Evolutionary conservation across 2,329 filamentous ascomycete genomes (phyloP).

Genomic region (Alternaria atra): DNA sequence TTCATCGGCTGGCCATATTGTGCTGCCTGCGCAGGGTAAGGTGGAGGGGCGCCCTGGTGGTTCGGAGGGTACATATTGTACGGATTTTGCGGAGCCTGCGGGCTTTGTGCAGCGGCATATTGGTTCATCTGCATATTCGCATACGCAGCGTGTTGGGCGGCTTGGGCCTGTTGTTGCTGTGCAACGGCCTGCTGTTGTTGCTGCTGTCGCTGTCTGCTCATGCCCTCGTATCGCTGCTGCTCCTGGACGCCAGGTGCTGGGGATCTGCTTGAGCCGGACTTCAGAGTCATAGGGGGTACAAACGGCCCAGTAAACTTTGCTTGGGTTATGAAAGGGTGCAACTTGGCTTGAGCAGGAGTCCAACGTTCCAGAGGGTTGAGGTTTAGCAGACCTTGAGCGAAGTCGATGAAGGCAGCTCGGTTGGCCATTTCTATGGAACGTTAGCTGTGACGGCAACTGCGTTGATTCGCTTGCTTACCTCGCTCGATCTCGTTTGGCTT

Average conservation of each 20-base stretch:
- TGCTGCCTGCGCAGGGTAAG: conserved; percentile 77
- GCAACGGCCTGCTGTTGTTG: conserved; percentile 61
- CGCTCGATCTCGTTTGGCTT: conserved; percentile 95
- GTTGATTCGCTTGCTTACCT: conserved; percentile 67
- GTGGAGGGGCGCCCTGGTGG: conserved; percentile 76
- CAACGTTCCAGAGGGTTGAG: conserved; percentile 96
- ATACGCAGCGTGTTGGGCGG: conserved; percentile 73
- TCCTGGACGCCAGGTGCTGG: conserved; percentile 93
- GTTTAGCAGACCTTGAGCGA: conserved; percentile 89
- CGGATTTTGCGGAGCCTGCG: conserved; percentile 67
- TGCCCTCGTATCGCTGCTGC: conserved; percentile 91
- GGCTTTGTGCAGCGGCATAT: conserved; percentile 55
- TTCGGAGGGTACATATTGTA: conserved; percentile 80
- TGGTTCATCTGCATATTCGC: conserved; percentile 67
- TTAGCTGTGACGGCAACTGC: conserved; percentile 18
- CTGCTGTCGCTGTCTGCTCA: conserved; percentile 88
- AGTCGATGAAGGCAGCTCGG: conserved; percentile 95
- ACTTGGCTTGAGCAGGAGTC: conserved; percentile 96
- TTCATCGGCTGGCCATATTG: conserved; percentile 65
- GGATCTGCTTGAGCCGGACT: conserved; percentile 84
- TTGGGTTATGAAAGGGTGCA: conserved; percentile 98
- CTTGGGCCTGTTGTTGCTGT: conserved; percentile 63
- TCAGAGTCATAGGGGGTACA: conserved; percentile 95
- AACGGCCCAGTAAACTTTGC: conserved; percentile 97
- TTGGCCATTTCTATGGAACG: conserved; percentile 89